A percentile compares a stretch with the other conserved stretches of the same genome.
Evolutionary conservation across 2,329 filamentous ascomycete species (phyloP).

Genomic region (Scedosporium minutisporum): DNA sequence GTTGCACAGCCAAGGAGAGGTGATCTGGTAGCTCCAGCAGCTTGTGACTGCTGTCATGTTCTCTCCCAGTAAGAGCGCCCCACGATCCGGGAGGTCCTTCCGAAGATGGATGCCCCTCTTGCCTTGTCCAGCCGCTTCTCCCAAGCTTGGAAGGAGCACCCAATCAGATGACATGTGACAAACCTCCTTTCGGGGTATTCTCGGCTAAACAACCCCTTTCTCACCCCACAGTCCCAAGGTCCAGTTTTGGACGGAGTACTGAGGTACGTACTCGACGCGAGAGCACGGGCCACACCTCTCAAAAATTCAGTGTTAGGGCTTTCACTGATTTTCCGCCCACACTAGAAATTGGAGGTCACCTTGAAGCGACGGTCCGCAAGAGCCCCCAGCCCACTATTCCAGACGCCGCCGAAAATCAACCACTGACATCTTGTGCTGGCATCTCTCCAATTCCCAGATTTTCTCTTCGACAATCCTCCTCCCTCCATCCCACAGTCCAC

Average conservation of each 20-base stretch:
- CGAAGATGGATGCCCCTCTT: background rate
- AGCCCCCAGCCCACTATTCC: background rate
- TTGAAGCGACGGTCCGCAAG: background rate
- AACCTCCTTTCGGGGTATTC: background rate
- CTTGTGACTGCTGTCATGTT: background rate
- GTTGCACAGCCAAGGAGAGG: background rate
- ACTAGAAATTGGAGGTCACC: constrained; percentile 5
- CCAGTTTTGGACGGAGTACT: background rate
- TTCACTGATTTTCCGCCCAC: constrained; percentile 5
- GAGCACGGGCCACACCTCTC: constrained; percentile 1
- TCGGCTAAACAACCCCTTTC: background rate
- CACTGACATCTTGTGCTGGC: constrained; percentile 6
- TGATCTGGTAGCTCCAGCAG: background rate
- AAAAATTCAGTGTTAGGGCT: constrained; percentile 6
- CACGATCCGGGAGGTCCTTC: background rate
- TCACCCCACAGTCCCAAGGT: background rate
- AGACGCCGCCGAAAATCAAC: constrained; percentile 7
- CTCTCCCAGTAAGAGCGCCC: background rate
- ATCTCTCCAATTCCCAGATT: constrained; percentile 1
- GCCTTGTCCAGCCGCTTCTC: background rate
- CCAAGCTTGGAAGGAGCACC: background rate
- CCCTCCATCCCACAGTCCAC: background rate
- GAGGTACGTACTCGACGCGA: background rate
- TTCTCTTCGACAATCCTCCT: background rate
- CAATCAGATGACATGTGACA: constrained; percentile 2